phyloP scores from a whole-genome alignment of 1,284 basidiomycete species.

The Coniophora puteana region DNA sequence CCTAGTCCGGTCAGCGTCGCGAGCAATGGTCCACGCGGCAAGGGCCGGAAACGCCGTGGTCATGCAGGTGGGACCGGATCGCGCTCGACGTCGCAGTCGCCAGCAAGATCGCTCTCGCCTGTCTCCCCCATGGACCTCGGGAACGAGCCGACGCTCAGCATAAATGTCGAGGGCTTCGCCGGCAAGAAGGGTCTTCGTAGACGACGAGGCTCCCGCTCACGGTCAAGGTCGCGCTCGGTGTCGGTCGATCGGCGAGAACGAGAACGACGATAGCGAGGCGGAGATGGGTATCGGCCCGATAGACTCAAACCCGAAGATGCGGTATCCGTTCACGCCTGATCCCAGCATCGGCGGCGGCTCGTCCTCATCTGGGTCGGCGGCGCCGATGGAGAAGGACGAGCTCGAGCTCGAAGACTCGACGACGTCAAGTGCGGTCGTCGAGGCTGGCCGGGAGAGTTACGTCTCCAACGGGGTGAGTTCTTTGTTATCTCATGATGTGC shows the following conservation, averaged over 20 bases:
- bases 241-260: conserved; percentile 35
- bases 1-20: conserved; percentile 69
- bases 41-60: conserved; percentile 30
- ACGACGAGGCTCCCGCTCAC: conserved; percentile 24
- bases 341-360: conserved; percentile 37
- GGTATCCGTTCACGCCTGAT: conserved; percentile 42
- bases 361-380: conserved; percentile 23
- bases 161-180: conserved; percentile 16
- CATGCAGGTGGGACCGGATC: too few species aligned
- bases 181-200: conserved; percentile 19
- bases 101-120: conserved; percentile 27
- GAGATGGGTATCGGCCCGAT: conserved; percentile 20
- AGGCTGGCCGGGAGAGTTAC: not conserved
- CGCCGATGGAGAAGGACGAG: conserved; percentile 7
- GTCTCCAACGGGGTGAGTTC: conserved; percentile 1
- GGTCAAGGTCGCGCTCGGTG: conserved; percentile 29
- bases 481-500: not conserved
- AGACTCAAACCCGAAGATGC: conserved; percentile 17
- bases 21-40: conserved; percentile 47
- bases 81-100: conserved; percentile 25
- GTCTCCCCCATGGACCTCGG: conserved; percentile 33
- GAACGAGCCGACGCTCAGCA: conserved; percentile 20
- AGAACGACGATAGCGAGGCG: conserved; percentile 35
- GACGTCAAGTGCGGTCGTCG: not conserved
- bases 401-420: conserved; percentile 1